Percentiles rank a stretch among this genome's conserved stretches.
Evolutionary conservation across 768 basidiomycete species (phyloP).

Genomic region (Fomitopsis serialis): DNA sequence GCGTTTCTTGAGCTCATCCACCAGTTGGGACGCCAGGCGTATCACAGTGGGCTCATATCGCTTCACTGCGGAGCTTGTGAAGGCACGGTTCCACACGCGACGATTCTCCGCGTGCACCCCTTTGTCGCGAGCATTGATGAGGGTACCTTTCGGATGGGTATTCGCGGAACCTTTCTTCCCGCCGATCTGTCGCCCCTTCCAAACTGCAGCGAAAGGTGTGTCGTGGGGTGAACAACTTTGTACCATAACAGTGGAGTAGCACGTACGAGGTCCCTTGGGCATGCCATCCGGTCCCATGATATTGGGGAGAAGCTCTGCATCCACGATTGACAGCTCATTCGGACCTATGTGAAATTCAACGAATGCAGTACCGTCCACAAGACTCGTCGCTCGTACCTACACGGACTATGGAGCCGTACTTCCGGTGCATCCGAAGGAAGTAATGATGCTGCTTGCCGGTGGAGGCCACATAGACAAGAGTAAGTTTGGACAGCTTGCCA

Average conservation of each 20-base stretch:
- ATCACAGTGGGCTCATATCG: constrained; percentile 36
- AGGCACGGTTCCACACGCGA: constrained; percentile 37
- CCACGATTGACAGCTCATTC: constrained; percentile 12
- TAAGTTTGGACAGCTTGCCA: constrained; percentile 11
- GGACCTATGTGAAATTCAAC: constrained; percentile 4
- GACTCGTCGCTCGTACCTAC: constrained; percentile 15
- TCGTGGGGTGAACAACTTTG: too few relatives aligned
- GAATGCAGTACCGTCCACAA: not conserved
- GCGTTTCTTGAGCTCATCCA: constrained; percentile 6
- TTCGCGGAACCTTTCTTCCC: not conserved
- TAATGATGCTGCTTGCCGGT: constrained; percentile 17
- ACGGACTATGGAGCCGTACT: constrained; percentile 19
- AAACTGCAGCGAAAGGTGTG: constrained; percentile 11
- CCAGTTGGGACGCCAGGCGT: constrained; percentile 20
- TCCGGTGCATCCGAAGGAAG: constrained; percentile 15
- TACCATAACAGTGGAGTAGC: too few relatives aligned
- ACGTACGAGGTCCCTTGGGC: constrained; percentile 5
- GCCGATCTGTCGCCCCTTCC: not conserved
- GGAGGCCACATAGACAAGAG: constrained; percentile 11
- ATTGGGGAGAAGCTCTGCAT: not conserved
- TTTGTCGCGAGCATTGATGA: constrained; percentile 30
- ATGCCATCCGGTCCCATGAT: constrained; percentile 1
- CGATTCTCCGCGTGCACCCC: constrained; percentile 34
- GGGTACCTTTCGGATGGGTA: not conserved
- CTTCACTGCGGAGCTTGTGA: constrained; percentile 35